A percentile compares a stretch with the other conserved stretches of the same genome.
These are phyloP conservation scores for Carex scoparia DNA, from an alignment of 176 grass and related monocot genomes.

Conservation along the genomic window DNA sequence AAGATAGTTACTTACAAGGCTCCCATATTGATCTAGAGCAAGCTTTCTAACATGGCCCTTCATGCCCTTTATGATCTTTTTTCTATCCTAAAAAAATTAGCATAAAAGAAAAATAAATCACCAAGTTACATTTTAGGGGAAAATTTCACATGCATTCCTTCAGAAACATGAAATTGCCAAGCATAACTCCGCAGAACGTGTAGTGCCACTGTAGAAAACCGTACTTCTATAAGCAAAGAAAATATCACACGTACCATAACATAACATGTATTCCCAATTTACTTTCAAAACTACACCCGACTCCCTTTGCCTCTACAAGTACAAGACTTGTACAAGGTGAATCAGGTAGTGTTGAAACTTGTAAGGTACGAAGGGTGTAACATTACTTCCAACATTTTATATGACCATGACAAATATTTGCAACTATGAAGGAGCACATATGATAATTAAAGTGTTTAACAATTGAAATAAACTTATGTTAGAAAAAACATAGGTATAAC, in stretches of 20 bases:
- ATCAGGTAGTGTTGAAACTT: background rate
- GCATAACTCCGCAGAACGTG: background rate
- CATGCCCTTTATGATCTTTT: constrained; percentile 91
- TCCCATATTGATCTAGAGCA: constrained; percentile 79
- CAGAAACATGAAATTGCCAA: background rate
- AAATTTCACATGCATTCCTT: constrained; percentile 6
- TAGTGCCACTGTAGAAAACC: background rate
- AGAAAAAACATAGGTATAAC: constrained; percentile 6
- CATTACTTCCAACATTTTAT: constrained; percentile 1
- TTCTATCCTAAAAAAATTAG: constrained; percentile 75
- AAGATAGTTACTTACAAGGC: constrained; percentile 59
- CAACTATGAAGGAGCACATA: constrained; percentile 5
- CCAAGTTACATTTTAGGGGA: background rate
- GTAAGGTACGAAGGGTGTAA: background rate
- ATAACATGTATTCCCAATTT: background rate
- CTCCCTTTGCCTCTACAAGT: background rate
- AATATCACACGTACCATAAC: background rate
- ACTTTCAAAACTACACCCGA: background rate
- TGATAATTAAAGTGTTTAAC: background rate
- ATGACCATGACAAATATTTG: background rate
- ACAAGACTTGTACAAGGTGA: background rate
- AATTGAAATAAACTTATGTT: background rate
- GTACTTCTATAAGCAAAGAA: background rate
- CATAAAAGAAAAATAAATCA: constrained; percentile 2
- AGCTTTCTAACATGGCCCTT: constrained; percentile 77